Conservation (phyloP, 108 stramenopile species). For the Thalassiosira profunda region DNA sequence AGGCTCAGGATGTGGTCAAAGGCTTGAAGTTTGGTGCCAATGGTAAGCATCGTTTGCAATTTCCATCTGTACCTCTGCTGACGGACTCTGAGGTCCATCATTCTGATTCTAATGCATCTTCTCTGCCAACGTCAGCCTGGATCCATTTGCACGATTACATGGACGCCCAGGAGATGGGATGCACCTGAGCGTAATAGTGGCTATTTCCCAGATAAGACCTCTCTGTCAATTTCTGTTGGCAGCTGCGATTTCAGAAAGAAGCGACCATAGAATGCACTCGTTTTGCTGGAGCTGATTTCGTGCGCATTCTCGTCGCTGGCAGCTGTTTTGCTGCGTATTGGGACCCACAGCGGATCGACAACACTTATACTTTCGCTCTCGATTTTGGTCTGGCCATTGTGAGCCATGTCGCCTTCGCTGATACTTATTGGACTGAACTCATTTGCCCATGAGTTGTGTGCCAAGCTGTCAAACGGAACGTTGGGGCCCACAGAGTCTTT, state of each 20-base stretch:
- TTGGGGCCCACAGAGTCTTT: slow-evolving; percentile 18
- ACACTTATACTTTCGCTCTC: background rate
- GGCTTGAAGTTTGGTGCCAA: slow-evolving; percentile 59
- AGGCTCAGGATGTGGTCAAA: slow-evolving; percentile 43
- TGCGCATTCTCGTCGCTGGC: background rate
- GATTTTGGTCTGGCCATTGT: background rate
- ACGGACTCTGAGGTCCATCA: too few species aligned
- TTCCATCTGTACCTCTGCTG: too few species aligned
- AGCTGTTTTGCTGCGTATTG: background rate
- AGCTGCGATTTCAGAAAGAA: slow-evolving; percentile 32
- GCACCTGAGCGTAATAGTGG: background rate
- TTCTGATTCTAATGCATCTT: background rate
- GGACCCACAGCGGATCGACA: slow-evolving; percentile 29
- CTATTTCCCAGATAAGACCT: slow-evolving; percentile 14
- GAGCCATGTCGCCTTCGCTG: background rate
- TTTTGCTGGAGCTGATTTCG: background rate
- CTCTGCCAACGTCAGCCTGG: too few species aligned
- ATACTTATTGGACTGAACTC: slow-evolving; percentile 6
- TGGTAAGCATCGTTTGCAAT: too few species aligned
- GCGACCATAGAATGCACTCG: slow-evolving; percentile 24
- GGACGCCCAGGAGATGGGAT: background rate
- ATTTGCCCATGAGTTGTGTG: background rate
- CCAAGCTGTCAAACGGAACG: slow-evolving; percentile 12
- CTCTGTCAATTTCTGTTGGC: slow-evolving; percentile 27
- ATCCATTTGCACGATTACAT: slow-evolving; percentile 6